phyloP scores from a whole-genome alignment of 1,284 basidiomycete species.

The Ceratobasidium sp. region DNA sequence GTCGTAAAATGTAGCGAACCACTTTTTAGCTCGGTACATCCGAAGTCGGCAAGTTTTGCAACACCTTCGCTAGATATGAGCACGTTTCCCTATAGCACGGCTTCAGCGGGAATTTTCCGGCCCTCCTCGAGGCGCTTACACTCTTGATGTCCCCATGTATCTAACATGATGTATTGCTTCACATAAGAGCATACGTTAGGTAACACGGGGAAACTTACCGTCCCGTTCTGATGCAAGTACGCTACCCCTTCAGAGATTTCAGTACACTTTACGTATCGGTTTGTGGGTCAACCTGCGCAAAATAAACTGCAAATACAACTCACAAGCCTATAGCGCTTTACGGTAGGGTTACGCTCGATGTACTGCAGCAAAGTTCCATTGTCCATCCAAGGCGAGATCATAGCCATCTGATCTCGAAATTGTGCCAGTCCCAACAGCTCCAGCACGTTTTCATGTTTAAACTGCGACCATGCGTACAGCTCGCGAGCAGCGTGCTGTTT shows the following conservation, averaged over 20 bases:
- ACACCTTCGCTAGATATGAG: too few relatives aligned
- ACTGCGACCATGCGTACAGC: neutral
- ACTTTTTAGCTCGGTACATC: neutral
- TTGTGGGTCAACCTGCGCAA: neutral
- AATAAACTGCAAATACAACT: neutral
- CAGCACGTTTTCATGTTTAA: neutral
- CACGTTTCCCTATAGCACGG: too few relatives aligned
- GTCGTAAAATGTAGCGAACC: too few relatives aligned
- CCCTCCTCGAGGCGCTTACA: too few relatives aligned
- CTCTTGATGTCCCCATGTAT: neutral
- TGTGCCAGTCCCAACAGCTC: too few relatives aligned
- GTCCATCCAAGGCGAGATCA: too few relatives aligned
- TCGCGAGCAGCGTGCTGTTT: slow-evolving; percentile 10
- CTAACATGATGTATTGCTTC: neutral
- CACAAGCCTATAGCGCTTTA: neutral
- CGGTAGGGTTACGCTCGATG: neutral
- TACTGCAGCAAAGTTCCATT: neutral
- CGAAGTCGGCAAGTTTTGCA: neutral
- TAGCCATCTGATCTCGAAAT: too few relatives aligned
- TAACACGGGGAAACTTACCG: too few relatives aligned
- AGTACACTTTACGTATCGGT: neutral
- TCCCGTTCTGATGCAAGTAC: neutral
- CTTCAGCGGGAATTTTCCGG: too few relatives aligned
- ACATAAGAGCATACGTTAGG: neutral
- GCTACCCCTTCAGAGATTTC: neutral